Evolutionary conservation across 345 rosid species (phyloP), one percentile per base, ranked within the genome.

Genomic region (Eucalyptus victrix): DNA sequence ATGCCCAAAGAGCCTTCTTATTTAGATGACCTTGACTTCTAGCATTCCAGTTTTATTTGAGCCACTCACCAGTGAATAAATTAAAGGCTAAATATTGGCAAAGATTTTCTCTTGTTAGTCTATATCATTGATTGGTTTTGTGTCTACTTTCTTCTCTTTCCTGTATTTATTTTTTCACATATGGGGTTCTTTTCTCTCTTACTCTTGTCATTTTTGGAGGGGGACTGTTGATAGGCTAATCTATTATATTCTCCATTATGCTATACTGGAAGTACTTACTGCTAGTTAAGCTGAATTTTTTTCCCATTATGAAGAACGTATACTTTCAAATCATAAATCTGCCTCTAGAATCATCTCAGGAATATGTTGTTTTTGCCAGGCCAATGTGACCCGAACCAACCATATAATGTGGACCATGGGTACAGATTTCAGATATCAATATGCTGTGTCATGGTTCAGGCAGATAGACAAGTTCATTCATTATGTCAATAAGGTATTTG

Each of bases 381-480:
- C 96, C 88, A 97, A 96, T 56, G 99, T 97, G 81, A 97, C 99
- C 86, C 93, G 97, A 92, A 95, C 97, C 92, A 96, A 95, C 92
- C 99, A 97, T 92, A 92, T 96, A 88, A 97, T 97, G 99, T 97
- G 99, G 99, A 45, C 91, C 86, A 97, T 96, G 99, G 99, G 99
- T 90, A 96, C 99, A 50, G 99, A 97, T 92, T 97, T 97, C 89
- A 96, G 98, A 80, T 97, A 97, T 92, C 99, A 96, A 89, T 97
- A 96, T 91, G 99, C 99, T 87, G 90, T 93, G 91, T 96, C 99
- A 85, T 97, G 99, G 99, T 97, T 95, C 91, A 94, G 97, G 93
- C 99, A 97, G 93, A 97, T 96, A 93, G 99, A 97, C 94, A 97
- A 97, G 93, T 96, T 96, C 92, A 96, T 97, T 91, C 99, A 96